Percentiles rank a stretch among this genome's conserved stretches.
phyloP scores from a whole-genome alignment of 2,329 filamentous ascomycete species.

The Pseudocercospora crystallina region DNA sequence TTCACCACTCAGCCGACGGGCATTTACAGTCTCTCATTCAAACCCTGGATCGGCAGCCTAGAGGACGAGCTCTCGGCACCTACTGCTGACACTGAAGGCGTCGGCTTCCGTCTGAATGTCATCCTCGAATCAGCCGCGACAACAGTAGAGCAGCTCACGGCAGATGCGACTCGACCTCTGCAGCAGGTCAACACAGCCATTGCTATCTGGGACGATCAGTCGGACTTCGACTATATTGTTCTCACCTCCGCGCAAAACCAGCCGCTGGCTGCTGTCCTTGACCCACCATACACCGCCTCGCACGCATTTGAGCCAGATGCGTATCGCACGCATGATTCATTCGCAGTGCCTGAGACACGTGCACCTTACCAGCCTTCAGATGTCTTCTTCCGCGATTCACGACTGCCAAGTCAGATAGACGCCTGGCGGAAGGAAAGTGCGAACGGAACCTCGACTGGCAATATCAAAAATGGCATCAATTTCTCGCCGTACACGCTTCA shows the following conservation, averaged over 20 bases:
- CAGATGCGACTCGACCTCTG: conserved; percentile 31
- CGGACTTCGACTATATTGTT: conserved; percentile 60
- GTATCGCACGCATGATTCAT: conserved; percentile 13
- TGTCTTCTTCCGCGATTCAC: conserved; percentile 59
- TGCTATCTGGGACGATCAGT: conserved; percentile 51
- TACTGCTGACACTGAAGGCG: conserved; percentile 45
- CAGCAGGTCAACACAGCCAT: conserved; percentile 44
- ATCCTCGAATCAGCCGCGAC: conserved; percentile 55
- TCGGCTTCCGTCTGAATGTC: conserved; percentile 56
- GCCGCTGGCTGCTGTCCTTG: conserved; percentile 49
- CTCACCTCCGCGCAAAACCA: conserved; percentile 39
- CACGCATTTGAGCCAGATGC: conserved; percentile 40
- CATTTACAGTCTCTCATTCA: conserved; percentile 56
- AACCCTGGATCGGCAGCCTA: conserved; percentile 56
- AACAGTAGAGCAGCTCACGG: conserved; percentile 44
- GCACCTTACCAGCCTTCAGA: conserved; percentile 52
- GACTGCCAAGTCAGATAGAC: conserved; percentile 51
- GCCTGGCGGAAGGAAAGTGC: conserved; percentile 19
- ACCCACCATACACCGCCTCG: conserved; percentile 59
- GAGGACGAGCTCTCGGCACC: conserved; percentile 54
- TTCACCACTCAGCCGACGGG: conserved; percentile 58
- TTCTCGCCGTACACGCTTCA: conserved; percentile 70
- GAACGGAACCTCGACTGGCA: conserved; percentile 44
- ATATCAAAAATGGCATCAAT: conserved; percentile 66
- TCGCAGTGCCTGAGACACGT: conserved; percentile 59